These are phyloP conservation scores for Kregervanrija pseudodelftensis DNA, from an alignment of 805 yeast species.

Conservation along the genomic window DNA sequence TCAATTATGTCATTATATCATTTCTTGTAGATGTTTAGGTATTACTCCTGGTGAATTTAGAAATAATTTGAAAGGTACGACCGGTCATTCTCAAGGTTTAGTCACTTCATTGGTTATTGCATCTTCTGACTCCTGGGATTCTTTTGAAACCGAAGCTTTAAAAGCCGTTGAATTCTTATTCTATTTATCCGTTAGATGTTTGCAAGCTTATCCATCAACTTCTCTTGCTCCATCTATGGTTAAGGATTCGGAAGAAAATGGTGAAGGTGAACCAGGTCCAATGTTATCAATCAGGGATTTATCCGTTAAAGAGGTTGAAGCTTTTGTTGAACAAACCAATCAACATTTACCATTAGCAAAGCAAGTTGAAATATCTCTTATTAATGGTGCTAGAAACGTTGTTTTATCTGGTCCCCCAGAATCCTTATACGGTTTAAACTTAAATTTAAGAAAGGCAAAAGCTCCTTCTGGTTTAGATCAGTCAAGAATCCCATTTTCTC, in stretches of 20 bases:
- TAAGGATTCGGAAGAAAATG: conserved; percentile 85
- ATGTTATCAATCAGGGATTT: conserved; percentile 94
- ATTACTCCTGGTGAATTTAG: conserved; percentile 85
- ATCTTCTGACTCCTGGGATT: conserved; percentile 75
- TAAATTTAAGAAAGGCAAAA: conserved; percentile 86
- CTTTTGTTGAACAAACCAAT: conserved; percentile 78
- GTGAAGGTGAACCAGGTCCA: conserved; percentile 96
- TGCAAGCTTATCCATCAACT: conserved; percentile 86
- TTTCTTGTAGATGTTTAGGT: conserved; percentile 79
- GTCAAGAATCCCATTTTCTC: conserved; percentile 86
- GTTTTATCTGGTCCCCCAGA: conserved; percentile 98
- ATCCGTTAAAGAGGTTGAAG: conserved; percentile 70
- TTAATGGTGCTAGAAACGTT: conserved; percentile 92
- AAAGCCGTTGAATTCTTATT: conserved; percentile 82
- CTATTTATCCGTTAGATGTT: conserved; percentile 90
- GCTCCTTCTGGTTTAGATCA: conserved; percentile 94
- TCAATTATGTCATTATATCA: conserved; percentile 88
- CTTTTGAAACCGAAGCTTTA: conserved; percentile 62
- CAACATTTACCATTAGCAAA: conserved; percentile 87
- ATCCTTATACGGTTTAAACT: conserved; percentile 90
- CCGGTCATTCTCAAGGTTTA: conserved; percentile 89
- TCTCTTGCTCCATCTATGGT: conserved; percentile 89
- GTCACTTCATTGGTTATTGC: conserved; percentile 91
- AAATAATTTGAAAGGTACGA: conserved; percentile 60
- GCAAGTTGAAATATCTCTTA: conserved; percentile 82